Conservation (phyloP, 805 yeast genomes). For the Metschnikowia cubensis region DNA sequence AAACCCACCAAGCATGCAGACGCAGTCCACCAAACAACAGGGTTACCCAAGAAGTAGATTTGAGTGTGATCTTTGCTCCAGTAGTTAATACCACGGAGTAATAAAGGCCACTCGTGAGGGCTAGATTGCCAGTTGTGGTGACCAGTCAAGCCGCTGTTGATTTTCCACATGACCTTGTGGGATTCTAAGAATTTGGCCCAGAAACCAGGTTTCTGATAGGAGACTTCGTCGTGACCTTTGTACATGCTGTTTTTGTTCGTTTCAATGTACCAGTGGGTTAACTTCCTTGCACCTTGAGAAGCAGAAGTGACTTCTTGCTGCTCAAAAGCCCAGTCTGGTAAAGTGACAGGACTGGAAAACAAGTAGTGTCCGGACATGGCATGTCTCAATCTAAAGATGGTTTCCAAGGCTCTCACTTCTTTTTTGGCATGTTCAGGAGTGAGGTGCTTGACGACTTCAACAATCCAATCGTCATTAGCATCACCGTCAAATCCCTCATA, state of each 20-base stretch:
- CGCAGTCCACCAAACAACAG: constrained; percentile 74
- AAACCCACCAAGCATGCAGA: constrained; percentile 52
- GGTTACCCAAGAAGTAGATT: constrained; percentile 73
- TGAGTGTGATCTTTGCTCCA: constrained; percentile 62
- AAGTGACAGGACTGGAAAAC: constrained; percentile 69
- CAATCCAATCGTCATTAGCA: constrained; percentile 77
- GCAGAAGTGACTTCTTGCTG: constrained; percentile 87
- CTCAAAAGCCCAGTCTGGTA: constrained; percentile 80
- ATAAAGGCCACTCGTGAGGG: constrained; percentile 73
- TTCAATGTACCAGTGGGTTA: constrained; percentile 72
- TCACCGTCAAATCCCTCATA: constrained; percentile 75
- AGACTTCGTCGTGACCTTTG: constrained; percentile 22
- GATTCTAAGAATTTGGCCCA: constrained; percentile 60
- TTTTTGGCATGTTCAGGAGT: constrained; percentile 50
- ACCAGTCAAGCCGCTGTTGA: constrained; percentile 64
- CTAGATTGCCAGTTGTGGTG: constrained; percentile 69
- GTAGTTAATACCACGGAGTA: constrained; percentile 75
- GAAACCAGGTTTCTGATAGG: constrained; percentile 53
- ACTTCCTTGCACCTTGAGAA: constrained; percentile 55
- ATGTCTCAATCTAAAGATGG: constrained; percentile 70
- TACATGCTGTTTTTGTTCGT: constrained; percentile 55
- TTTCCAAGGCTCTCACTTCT: constrained; percentile 59
- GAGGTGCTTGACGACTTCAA: constrained; percentile 59
- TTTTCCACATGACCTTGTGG: constrained; percentile 73
- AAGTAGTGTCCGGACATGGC: constrained; percentile 76